Evolutionary conservation across 805 yeast species (phyloP).

Genomic region (Saitoella complicata): DNA sequence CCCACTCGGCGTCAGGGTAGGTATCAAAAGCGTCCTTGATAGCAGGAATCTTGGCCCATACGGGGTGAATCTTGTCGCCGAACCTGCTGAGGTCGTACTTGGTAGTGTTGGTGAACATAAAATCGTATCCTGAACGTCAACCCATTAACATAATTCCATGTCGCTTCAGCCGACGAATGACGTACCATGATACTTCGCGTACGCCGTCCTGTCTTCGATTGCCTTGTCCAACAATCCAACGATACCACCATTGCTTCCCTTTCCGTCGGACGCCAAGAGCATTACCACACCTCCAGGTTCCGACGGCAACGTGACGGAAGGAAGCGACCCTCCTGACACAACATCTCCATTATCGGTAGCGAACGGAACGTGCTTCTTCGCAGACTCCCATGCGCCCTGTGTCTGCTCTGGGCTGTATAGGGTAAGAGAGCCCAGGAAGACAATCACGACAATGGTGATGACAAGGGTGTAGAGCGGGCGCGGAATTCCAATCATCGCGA

Average conservation of each 20-base stretch:
- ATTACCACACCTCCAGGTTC: conserved; percentile 8
- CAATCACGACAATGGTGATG: too few relatives aligned
- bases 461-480: too few relatives aligned
- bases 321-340: too few relatives aligned
- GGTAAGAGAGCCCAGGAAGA: too few relatives aligned
- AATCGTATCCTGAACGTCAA: conserved; percentile 12
- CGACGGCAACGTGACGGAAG: too few relatives aligned
- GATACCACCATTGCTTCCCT: conserved; percentile 10
- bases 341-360: too few relatives aligned
- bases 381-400: too few relatives aligned
- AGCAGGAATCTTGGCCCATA: conserved; percentile 23
- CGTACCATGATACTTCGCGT: conserved; percentile 20
- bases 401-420: too few relatives aligned
- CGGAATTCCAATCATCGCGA: too few relatives aligned
- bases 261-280: conserved; percentile 15
- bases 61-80: conserved; percentile 3
- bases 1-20: conserved; percentile 23
- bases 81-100: conserved; percentile 8
- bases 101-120: conserved; percentile 17
- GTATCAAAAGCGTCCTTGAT: conserved; percentile 18
- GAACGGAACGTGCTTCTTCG: too few relatives aligned
- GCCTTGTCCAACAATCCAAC: conserved; percentile 7
- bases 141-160: background rate
- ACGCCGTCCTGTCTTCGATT: conserved; percentile 19
- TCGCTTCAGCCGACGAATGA: background rate